Conservation (phyloP, 2,329 filamentous ascomycete genomes). For the Stagonosporopsis cucurbitacearum region DNA sequence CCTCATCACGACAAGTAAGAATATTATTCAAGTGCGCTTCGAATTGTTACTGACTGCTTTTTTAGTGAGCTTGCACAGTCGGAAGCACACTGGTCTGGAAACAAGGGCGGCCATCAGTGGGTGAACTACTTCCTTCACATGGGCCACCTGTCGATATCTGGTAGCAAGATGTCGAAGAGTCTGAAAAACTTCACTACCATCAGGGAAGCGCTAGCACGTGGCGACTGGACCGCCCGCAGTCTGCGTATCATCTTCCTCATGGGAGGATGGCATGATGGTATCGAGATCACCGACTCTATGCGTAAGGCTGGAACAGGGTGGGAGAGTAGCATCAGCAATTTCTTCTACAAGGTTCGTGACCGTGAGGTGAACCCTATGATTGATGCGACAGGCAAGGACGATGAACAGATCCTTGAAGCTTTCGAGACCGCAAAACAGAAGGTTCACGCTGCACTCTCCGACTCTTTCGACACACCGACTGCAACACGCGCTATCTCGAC, state of each 20-base stretch:
- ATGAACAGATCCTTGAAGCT: conserved; percentile 55
- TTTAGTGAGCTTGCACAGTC: conserved; percentile 77
- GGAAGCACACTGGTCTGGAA: conserved; percentile 75
- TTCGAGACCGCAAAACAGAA: conserved; percentile 62
- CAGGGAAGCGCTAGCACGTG: conserved; percentile 73
- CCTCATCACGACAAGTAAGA: conserved; percentile 71
- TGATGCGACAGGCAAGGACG: conserved; percentile 36
- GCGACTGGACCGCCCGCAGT: conserved; percentile 77
- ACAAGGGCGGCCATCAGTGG: conserved; percentile 67
- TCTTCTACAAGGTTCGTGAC: conserved; percentile 66
- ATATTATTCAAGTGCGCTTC: too few species aligned
- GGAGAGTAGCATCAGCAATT: conserved; percentile 80
- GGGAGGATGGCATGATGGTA: conserved; percentile 86
- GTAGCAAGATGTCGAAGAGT: conserved; percentile 95
- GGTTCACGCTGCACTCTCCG: conserved; percentile 72
- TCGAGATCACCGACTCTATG: conserved; percentile 88
- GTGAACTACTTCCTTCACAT: conserved; percentile 97
- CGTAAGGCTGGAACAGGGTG: conserved; percentile 75
- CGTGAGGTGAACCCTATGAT: conserved; percentile 49
- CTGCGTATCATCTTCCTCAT: conserved; percentile 87
- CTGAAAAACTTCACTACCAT: conserved; percentile 97
- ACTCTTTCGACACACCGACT: conserved; percentile 86
- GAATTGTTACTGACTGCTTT: conserved; percentile 1
- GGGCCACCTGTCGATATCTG: conserved; percentile 87
- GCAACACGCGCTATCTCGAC: conserved; percentile 81